Evolutionary conservation across 1,284 basidiomycete genomes (phyloP), one percentile per base, ranked within the genome.

Genomic region (Pisolithus thermaeus): DNA sequence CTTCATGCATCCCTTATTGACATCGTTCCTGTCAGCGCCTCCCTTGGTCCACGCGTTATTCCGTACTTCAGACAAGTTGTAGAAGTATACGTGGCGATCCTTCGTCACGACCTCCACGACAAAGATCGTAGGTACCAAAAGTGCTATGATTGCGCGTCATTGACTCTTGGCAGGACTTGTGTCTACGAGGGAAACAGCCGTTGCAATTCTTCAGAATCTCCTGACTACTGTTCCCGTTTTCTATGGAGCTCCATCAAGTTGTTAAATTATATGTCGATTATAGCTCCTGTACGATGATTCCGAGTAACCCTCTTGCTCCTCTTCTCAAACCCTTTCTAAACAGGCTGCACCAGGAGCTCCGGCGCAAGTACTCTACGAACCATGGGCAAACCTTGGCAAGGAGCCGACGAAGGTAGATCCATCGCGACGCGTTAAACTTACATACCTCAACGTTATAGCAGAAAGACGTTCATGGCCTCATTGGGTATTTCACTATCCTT

Each of bases 31-130:
- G 27, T 37, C 57, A 92, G 90, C 22, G 68, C 75, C 18, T 84
- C 83, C 51, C 78, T 95, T n/a, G 91, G 90, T 0, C 90, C 92
- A 20, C 84, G 93, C 0, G 75, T 91, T 46, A 91, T 97, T 47
- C 90, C 93, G 6, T 79, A 83, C 69, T 85, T 94, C 67, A 83
- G 83, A 51, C 75, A 80, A n/a, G 78, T 93, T 45, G 76, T 90
- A 30, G 70, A 79, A 7, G 74, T 81, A 49, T 81, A 80, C 53
- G 72, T 84, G 27, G 56, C 64, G 8, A 62, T 83, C 38, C 70
- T 86, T 42, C 73, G 73, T 16, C 70, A 75, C 50, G 66, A 69
- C 35, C 64, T 72, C 23, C 60, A 68, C 49, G 68, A 72, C 65
- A 62, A 57, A 60, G 59, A 53, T 36, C 58, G 67, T 69, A 52